Evolutionary conservation across 495 filamentous ascomycete species (phyloP), one percentile per base, ranked within the genome.

Genomic region (Antarctomyces pellizariae): DNA sequence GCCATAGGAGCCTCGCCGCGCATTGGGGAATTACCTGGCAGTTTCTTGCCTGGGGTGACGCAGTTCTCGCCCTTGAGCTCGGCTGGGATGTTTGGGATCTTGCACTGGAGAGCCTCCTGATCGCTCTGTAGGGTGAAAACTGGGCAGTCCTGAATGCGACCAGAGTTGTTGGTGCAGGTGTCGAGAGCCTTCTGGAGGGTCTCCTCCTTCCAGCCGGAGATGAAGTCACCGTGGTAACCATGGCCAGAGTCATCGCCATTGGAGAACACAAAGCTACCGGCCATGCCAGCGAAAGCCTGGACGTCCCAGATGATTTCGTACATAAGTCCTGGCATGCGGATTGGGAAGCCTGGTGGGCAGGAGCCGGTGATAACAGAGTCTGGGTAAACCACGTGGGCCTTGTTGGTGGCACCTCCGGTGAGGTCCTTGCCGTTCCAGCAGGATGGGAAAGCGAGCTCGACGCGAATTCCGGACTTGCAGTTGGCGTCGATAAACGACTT

Each of bases 261-360:
- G 8, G 78, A 55, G 20, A 90, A 49, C n/a, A 82, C 55, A 36
- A 90, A 91, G 25, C 69, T 44, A 24, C 84, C 84, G 5, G 57
- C 46, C 22, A 59, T 42, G 13, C 66, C 71, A 8, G 50, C 51
- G 48, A 83, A 91, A 1, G 50, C 59, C 26, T 67, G 49, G 5
- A 80, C 86, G 37, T 69, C 50, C 67, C 71, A 91, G 41, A 90
- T 90, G 3, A 72, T 83, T 49, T 95, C 84, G 42, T 59, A 92
- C 46, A 91, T 72, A 6, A 93, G 57, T 18, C 68, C 67, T 2
- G 74, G 64, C 9, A 86, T 35, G 25, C 76, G 73, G 6, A 48
- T 55, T n/a, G 66, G 56, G 36, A 66, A 83, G 8, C 65, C 72
- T 2, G 60, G 41, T 0, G 83, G 84, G 47, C 84, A 95, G 5